Base-by-base conservation (phyloP, 2,329 filamentous ascomycete genomes). In the Nigrospora sphaerica region DNA sequence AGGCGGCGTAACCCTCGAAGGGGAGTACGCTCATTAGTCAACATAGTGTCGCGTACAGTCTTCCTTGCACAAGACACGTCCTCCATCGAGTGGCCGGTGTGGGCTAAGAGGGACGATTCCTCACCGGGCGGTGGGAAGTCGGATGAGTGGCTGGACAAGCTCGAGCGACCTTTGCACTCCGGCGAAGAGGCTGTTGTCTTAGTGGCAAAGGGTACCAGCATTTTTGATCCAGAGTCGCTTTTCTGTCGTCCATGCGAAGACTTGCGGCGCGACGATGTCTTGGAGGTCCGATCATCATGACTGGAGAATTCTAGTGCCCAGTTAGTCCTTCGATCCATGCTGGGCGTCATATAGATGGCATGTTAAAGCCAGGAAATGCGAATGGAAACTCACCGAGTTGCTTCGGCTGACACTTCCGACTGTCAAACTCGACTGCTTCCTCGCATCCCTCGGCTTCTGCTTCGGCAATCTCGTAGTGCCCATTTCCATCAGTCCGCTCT, bases 71-170 rank as follows among this genome's bases (percentile, higher is more conserved):
- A 23, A 43, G 40, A 39, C n/a, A 58, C 19, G 6, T 52, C 42
- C 6, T 62, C 55, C 18, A 36, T 23, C 11, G 61, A 63, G 48
- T 61, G 58, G 11, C 61, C 61, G 2, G 61, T 62, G 38, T 63
- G 60, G 28, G 49, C 60, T 35, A 55, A 9, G 37, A 57, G 39
- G 11, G 61, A 63, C 19, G 57, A 61, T 19, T 39, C 44, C 16
- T 51, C 36, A 12, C 49, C 37, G 14, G 45, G 49, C 6, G 50
- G 17, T 23, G 43, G 19, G 17, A 46, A 49, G 13, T 48, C 45
- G 12, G 45, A 48, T 17, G 53, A 49, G 34, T 40, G 42, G 39
- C 40, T 45, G 13, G 49, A 52, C 14, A 39, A 32, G 36, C 32
- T 37, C 6, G 44, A 31, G n/a, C 23, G 5, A 9, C 7, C 23